Conservation (phyloP, 257 asterid species). For the Euphrasia confusa region DNA sequence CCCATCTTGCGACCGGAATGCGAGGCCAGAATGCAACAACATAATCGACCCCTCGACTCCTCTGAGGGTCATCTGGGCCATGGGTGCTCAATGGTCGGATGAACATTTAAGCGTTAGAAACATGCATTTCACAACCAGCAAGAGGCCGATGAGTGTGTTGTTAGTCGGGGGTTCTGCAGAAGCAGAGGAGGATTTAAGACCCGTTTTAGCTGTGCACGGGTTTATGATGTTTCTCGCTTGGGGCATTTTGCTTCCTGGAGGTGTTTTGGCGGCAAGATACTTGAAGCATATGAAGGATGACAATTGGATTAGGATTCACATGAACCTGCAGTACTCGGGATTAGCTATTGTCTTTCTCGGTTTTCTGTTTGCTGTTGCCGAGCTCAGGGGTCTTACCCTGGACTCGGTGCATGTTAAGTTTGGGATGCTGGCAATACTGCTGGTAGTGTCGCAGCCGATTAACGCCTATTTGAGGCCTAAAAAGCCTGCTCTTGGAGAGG, state of each 20-base stretch:
- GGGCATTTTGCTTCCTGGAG: slow-evolving; percentile 93
- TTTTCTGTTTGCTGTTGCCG: slow-evolving; percentile 95
- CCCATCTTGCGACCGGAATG: slow-evolving; percentile 51
- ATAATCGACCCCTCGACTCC: slow-evolving; percentile 88
- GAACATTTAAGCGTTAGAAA: slow-evolving; percentile 66
- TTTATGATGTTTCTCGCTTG: slow-evolving; percentile 99
- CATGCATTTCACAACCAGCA: slow-evolving; percentile 90
- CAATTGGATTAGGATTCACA: slow-evolving; percentile 86
- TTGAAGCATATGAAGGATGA: slow-evolving; percentile 85
- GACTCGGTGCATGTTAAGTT: slow-evolving; percentile 71
- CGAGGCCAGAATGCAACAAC: slow-evolving; percentile 74
- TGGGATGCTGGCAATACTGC: slow-evolving; percentile 73
- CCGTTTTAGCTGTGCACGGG: slow-evolving; percentile 93
- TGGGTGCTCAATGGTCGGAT: slow-evolving; percentile 94
- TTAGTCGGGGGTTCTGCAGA: slow-evolving; percentile 89
- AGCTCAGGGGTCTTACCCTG: slow-evolving; percentile 71
- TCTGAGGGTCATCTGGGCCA: slow-evolving; percentile 85
- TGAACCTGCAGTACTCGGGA: slow-evolving; percentile 83
- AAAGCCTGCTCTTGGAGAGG: slow-evolving; percentile 56
- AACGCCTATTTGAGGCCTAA: slow-evolving; percentile 87
- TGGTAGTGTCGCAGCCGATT: slow-evolving; percentile 71
- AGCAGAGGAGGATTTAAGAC: slow-evolving; percentile 93
- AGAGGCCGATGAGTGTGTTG: slow-evolving; percentile 78
- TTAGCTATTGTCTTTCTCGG: slow-evolving; percentile 89
- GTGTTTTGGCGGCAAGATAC: slow-evolving; percentile 84